Conservation (phyloP, 208 protist genomes). For the Crithidia fasciculata region DNA sequence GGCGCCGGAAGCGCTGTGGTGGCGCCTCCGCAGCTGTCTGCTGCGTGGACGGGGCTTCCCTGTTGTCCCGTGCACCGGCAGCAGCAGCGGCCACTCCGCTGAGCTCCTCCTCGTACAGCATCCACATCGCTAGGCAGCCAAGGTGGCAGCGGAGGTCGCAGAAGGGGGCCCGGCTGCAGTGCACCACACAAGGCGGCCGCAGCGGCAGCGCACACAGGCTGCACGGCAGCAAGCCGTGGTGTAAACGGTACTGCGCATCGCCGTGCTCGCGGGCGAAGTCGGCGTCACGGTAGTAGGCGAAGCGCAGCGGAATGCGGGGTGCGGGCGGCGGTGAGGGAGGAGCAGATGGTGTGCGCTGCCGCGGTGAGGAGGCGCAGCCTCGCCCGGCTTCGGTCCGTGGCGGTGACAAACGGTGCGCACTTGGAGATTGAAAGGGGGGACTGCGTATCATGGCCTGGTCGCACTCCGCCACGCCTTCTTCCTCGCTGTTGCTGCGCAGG, state of each 20-base stretch:
- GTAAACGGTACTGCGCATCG: conserved; percentile 42
- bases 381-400: no score
- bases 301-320: conserved; percentile 37
- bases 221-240: conserved; percentile 58
- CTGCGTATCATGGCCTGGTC: no score
- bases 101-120: conserved; percentile 37
- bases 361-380: not conserved
- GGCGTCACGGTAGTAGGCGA: conserved; percentile 41
- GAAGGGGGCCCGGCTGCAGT: conserved; percentile 71
- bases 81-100: not conserved
- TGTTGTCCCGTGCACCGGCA: not conserved
- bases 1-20: conserved; percentile 12
- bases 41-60: not conserved
- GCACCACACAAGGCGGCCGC: conserved; percentile 51
- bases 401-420: no score
- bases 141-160: conserved; percentile 71
- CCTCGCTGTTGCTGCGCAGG: no score
- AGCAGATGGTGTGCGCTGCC: not conserved
- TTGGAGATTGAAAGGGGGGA: no score
- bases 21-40: not conserved
- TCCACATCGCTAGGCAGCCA: conserved; percentile 80
- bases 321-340: not conserved
- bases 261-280: conserved; percentile 63
- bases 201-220: conserved; percentile 79
- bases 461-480: no score